Percentiles rank a stretch among this genome's conserved stretches.
These are phyloP conservation scores for Lojkania enalia DNA, from an alignment of 2,329 filamentous ascomycete species.

Conservation along the genomic window DNA sequence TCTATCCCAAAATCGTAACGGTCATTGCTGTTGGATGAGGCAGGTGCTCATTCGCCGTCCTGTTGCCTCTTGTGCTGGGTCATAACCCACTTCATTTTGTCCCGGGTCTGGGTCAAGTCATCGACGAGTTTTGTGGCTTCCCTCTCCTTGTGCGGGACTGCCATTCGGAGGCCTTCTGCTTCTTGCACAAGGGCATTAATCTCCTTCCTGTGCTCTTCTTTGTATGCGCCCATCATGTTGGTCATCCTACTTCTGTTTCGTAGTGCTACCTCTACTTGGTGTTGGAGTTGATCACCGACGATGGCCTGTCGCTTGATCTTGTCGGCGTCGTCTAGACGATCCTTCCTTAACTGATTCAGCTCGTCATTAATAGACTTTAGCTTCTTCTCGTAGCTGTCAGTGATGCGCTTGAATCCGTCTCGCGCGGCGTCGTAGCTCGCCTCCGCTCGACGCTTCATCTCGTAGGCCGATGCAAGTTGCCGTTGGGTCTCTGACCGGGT, in stretches of 20 bases:
- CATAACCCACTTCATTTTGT: constrained; percentile 74
- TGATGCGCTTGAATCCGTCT: constrained; percentile 70
- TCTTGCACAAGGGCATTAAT: constrained; percentile 63
- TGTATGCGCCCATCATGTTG: constrained; percentile 66
- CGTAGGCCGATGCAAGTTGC: constrained; percentile 62
- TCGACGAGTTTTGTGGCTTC: constrained; percentile 64
- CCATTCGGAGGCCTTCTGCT: constrained; percentile 59
- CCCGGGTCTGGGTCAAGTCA: constrained; percentile 63
- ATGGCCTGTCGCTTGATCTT: constrained; percentile 60
- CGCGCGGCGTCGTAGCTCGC: constrained; percentile 68
- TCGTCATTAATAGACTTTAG: constrained; percentile 59
- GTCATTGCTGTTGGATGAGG: constrained; percentile 15
- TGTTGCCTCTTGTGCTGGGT: constrained; percentile 26
- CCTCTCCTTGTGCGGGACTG: constrained; percentile 59
- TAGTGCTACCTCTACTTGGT: constrained; percentile 64
- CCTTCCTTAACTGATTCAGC: constrained; percentile 35
- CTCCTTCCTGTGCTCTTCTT: constrained; percentile 63
- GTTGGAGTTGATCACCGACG: constrained; percentile 72
- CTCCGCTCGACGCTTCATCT: constrained; percentile 57
- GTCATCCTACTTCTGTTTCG: constrained; percentile 66
- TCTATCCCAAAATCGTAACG: constrained; percentile 24
- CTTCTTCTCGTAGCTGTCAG: constrained; percentile 50
- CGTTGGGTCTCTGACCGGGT: constrained; percentile 61
- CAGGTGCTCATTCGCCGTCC: constrained; percentile 5
- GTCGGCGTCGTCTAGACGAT: constrained; percentile 35